Percentiles rank a stretch among this genome's conserved stretches.
Evolutionary conservation across 2,329 filamentous ascomycete genomes (phyloP).

Genomic region (Juglanconis sp.): DNA sequence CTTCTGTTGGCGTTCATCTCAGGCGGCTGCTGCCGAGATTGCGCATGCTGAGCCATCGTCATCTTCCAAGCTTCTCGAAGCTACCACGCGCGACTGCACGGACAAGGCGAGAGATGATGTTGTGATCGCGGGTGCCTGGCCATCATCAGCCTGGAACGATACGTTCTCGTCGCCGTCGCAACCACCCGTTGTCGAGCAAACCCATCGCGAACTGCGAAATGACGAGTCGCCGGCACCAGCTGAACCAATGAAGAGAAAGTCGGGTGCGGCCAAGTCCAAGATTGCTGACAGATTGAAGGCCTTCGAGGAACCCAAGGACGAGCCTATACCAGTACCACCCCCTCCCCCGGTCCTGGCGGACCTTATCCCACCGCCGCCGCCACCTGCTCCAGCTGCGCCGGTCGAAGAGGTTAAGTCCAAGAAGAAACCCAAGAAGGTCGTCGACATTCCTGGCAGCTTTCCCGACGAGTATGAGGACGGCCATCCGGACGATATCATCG

Average conservation of each 20-base stretch:
- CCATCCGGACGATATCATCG: conserved; percentile 38
- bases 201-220: not conserved
- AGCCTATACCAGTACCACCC: conserved; percentile 29
- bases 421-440: conserved; percentile 32
- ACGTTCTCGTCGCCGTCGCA: conserved; percentile 38
- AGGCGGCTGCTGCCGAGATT: conserved; percentile 37
- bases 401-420: conserved; percentile 39
- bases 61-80: conserved; percentile 40
- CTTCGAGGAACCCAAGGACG: conserved; percentile 44
- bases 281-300: conserved; percentile 56
- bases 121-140: conserved; percentile 17
- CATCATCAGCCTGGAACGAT: conserved; percentile 33
- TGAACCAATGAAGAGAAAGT: conserved; percentile 43
- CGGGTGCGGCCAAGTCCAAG: conserved; percentile 48
- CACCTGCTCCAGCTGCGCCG: conserved; percentile 31
- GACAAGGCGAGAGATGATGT: conserved; percentile 15
- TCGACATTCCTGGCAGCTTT: conserved; percentile 55
- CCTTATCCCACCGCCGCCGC: conserved; percentile 34
- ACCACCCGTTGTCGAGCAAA: conserved; percentile 23
- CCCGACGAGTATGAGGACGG: conserved; percentile 46
- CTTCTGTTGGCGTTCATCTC: conserved; percentile 13
- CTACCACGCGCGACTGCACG: conserved; percentile 30
- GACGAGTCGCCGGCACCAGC: conserved; percentile 2
- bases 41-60: conserved; percentile 46
- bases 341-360: conserved; percentile 26